Evolutionary conservation across 2,329 filamentous ascomycete genomes (phyloP).

Genomic region (Podosphaera leucotricha): DNA sequence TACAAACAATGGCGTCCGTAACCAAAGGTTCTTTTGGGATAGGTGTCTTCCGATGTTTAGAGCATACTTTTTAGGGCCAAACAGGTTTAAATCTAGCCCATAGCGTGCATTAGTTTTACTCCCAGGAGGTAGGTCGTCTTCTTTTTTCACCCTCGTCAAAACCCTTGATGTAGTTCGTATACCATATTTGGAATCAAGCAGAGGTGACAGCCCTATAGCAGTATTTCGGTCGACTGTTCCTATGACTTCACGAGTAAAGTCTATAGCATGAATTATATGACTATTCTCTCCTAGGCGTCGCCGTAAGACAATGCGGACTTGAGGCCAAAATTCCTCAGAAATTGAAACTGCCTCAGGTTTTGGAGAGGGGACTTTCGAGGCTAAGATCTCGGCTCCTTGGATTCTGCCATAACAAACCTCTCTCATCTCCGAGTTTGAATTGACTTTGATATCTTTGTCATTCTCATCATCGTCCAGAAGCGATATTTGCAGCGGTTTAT

Average conservation of each 20-base stretch:
- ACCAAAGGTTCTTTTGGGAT: slow-evolving; percentile 37
- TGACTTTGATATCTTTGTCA: slow-evolving; percentile 34
- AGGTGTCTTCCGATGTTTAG: slow-evolving; percentile 44
- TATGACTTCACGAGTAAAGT: slow-evolving; percentile 47
- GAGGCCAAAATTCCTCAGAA: slow-evolving; percentile 38
- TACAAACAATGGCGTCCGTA: slow-evolving; percentile 41
- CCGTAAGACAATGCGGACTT: slow-evolving; percentile 48
- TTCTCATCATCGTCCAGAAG: slow-evolving; percentile 16
- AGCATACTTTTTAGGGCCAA: slow-evolving; percentile 46
- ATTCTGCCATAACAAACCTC: slow-evolving; percentile 67
- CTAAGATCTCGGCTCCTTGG: slow-evolving; percentile 41
- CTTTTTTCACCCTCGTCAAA: slow-evolving; percentile 35
- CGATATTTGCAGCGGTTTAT: slow-evolving; percentile 21
- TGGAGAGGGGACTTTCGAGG: slow-evolving; percentile 41
- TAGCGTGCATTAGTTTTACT: slow-evolving; percentile 35
- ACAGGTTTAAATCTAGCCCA: slow-evolving; percentile 50
- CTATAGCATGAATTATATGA: slow-evolving; percentile 45
- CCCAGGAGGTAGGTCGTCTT: slow-evolving; percentile 37
- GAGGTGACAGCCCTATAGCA: slow-evolving; percentile 40
- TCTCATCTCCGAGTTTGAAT: slow-evolving; percentile 37
- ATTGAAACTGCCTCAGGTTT: slow-evolving; percentile 38
- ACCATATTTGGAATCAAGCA: slow-evolving; percentile 44
- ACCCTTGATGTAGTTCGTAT: slow-evolving; percentile 54
- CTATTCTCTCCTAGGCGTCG: slow-evolving; percentile 30
- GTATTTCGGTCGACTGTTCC: slow-evolving; percentile 49